phyloP scores from a whole-genome alignment of 768 basidiomycete species.

The Podaxis carcinomalis region DNA sequence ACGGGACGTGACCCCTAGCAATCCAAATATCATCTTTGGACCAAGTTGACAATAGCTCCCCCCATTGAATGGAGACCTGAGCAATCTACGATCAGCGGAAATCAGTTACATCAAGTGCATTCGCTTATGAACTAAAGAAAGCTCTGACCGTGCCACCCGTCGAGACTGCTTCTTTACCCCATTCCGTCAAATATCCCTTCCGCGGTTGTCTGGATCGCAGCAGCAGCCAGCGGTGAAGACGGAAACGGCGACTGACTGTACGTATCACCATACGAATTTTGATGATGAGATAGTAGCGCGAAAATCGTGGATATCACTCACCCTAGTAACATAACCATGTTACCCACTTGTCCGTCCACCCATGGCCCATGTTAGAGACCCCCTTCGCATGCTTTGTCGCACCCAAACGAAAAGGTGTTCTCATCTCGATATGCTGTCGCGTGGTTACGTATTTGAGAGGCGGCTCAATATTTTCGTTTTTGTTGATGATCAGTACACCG shows the following conservation, averaged over 20 bases:
- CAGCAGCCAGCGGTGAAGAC: background rate
- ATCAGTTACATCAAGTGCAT: background rate
- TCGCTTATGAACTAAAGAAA: background rate
- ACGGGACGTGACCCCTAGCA: background rate
- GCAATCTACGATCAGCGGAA: background rate
- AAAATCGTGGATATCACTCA: conserved; percentile 8
- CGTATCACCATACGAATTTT: background rate
- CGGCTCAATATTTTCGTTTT: too few relatives aligned
- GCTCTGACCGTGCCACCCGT: background rate
- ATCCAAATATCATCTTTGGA: background rate
- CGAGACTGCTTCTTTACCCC: background rate
- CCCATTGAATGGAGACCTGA: background rate
- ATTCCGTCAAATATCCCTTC: background rate
- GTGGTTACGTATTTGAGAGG: background rate
- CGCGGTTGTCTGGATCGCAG: background rate
- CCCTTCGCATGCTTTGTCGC: background rate
- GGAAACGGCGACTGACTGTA: background rate
- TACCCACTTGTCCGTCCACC: background rate
- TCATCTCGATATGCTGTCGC: background rate
- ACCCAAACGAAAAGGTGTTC: background rate
- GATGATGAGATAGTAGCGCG: background rate
- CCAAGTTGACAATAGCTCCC: background rate
- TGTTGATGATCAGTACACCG: too few relatives aligned
- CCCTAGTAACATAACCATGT: conserved; percentile 2
- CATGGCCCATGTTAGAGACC: background rate